Evolutionary conservation across 306 rosid species (phyloP).

Genomic region (Sindora glabra): DNA sequence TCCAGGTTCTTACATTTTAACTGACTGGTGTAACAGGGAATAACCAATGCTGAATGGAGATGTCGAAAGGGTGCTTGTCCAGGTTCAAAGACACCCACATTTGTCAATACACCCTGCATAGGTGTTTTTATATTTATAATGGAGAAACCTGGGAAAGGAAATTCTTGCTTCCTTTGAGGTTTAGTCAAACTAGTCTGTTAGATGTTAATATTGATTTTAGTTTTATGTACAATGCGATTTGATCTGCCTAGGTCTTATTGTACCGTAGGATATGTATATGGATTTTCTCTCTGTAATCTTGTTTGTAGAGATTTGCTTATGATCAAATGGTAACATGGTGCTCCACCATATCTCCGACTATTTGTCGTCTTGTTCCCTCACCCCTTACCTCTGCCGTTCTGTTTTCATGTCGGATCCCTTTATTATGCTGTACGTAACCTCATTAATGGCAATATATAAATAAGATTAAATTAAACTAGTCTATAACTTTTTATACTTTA

Average conservation of each 20-base stretch:
- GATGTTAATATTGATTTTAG: slow-evolving; percentile 70
- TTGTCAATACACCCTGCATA: slow-evolving; percentile 26
- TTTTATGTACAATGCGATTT: slow-evolving; percentile 18
- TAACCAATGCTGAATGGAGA: slow-evolving; percentile 37
- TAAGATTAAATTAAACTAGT: no score
- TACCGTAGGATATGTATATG: slow-evolving; percentile 64
- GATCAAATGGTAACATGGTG: slow-evolving; percentile 16
- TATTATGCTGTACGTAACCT: no score
- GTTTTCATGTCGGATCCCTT: no score
- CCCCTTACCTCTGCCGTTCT: no score
- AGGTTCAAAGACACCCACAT: no score
- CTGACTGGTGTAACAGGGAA: slow-evolving; percentile 50
- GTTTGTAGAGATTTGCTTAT: slow-evolving; percentile 37
- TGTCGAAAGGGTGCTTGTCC: slow-evolving; percentile 15
- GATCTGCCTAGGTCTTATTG: slow-evolving; percentile 21
- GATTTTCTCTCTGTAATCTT: slow-evolving; percentile 54
- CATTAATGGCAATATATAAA: no score
- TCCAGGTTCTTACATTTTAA: no score
- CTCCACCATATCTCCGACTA: no score
- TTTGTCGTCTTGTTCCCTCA: no score
- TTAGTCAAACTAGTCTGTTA: slow-evolving; percentile 51
- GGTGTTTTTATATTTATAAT: slow-evolving; percentile 59
- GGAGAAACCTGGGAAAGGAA: slow-evolving; percentile 53
- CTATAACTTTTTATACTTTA: no score
- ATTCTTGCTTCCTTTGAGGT: slow-evolving; percentile 49